Evolutionary conservation across 345 rosid species (phyloP).

Genomic region (Linum trigynum): DNA sequence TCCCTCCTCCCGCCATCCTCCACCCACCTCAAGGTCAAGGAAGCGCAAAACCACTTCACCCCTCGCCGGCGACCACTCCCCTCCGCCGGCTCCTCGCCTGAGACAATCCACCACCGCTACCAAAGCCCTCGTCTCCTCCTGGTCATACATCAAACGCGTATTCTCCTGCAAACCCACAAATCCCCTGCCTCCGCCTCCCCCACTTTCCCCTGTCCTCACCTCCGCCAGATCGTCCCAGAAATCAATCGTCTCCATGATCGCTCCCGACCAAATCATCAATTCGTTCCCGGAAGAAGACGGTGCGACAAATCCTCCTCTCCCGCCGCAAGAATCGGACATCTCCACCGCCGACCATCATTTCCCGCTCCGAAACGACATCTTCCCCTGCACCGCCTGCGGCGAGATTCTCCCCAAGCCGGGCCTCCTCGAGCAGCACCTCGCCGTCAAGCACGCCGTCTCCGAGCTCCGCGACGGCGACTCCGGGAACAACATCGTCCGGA

Average conservation of each 20-base stretch:
- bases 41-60: not conserved
- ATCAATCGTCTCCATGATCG: not conserved
- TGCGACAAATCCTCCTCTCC: not conserved
- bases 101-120: not conserved
- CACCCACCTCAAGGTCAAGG: not conserved
- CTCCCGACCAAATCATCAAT: not conserved
- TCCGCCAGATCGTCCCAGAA: not conserved
- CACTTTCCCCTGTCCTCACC: not conserved
- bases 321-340: constrained; percentile 26
- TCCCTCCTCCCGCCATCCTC: not conserved
- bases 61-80: not conserved
- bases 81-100: not conserved
- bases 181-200: not conserved
- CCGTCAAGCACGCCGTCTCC: constrained; percentile 64
- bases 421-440: constrained; percentile 67
- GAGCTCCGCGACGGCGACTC: constrained; percentile 73
- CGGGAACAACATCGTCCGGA: constrained; percentile 70
- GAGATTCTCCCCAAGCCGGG: constrained; percentile 54
- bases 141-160: not conserved
- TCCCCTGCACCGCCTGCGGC: constrained; percentile 70
- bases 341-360: constrained; percentile 28
- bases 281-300: no score
- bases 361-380: constrained; percentile 63
- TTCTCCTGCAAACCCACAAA: not conserved
- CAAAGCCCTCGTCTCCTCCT: not conserved